Evolutionary conservation across 2,329 filamentous ascomycete species (phyloP).

Genomic region (Ciborinia camelliae): DNA sequence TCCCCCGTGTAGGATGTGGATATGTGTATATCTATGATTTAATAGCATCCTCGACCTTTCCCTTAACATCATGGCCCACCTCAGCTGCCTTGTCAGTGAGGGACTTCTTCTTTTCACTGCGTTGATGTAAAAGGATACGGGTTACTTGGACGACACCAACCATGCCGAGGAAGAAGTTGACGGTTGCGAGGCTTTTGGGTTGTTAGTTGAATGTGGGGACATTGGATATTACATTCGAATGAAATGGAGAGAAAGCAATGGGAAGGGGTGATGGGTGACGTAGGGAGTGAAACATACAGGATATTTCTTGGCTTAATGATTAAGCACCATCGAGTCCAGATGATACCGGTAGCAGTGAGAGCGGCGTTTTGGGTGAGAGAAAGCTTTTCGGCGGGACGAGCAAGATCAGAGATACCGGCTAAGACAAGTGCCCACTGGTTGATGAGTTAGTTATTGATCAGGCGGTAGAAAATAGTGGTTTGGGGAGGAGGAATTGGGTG

Average conservation of each 20-base stretch:
- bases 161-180: constrained; percentile 95
- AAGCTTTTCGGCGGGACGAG: constrained; percentile 86
- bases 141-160: constrained; percentile 80
- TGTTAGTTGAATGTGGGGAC: constrained; percentile 3
- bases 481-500: background rate
- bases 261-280: constrained; percentile 22
- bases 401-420: constrained; percentile 87
- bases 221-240: constrained; percentile 21
- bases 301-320: constrained; percentile 93
- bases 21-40: constrained; percentile 40
- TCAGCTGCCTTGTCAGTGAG: constrained; percentile 29
- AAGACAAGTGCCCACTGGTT: constrained; percentile 79
- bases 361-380: constrained; percentile 90
- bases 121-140: constrained; percentile 68
- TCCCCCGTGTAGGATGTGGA: too few relatives aligned
- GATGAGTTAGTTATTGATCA: background rate
- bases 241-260: background rate
- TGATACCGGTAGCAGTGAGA: constrained; percentile 83
- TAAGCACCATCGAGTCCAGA: constrained; percentile 99
- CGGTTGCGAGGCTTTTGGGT: constrained; percentile 69
- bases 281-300: constrained; percentile 56
- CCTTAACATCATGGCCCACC: constrained; percentile 20
- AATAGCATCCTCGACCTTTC: constrained; percentile 39
- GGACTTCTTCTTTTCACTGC: constrained; percentile 51
- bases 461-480: background rate